A percentile compares a stretch with the other conserved stretches of the same genome.
phyloP scores from a whole-genome alignment of 352 stramenopile species.

The Poterioochromonas sp. region DNA sequence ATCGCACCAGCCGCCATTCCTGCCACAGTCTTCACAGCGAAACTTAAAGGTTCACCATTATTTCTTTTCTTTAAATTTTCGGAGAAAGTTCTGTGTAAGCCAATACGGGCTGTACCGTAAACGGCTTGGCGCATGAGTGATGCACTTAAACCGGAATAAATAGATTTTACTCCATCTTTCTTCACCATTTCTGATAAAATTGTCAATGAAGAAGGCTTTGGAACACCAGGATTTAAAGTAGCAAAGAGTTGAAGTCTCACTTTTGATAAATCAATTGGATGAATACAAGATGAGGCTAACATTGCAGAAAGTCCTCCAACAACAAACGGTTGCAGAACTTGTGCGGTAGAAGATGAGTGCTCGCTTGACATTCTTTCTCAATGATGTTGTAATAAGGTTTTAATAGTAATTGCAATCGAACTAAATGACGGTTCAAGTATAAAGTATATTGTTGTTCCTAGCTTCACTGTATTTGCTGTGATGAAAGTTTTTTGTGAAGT shows the following conservation, averaged over 20 bases:
- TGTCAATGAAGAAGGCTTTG: slow-evolving; percentile 52
- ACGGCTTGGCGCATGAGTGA: slow-evolving; percentile 65
- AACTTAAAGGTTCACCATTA: slow-evolving; percentile 57
- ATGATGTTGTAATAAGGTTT: too few species aligned
- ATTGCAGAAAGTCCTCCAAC: slow-evolving; percentile 44
- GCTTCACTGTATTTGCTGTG: too few species aligned
- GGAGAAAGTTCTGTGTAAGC: slow-evolving; percentile 62
- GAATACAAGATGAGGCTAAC: slow-evolving; percentile 59
- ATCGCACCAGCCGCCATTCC: slow-evolving; percentile 70
- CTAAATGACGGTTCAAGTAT: too few species aligned
- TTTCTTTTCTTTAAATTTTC: slow-evolving; percentile 58
- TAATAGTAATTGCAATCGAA: too few species aligned
- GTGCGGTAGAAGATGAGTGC: too few species aligned
- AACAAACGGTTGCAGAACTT: slow-evolving; percentile 49
- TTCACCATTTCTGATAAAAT: slow-evolving; percentile 58
- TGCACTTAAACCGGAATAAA: slow-evolving; percentile 66
- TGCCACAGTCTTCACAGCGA: slow-evolving; percentile 58
- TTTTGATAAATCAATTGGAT: slow-evolving; percentile 71
- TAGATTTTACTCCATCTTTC: slow-evolving; percentile 51
- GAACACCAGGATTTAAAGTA: slow-evolving; percentile 56
- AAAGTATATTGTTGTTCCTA: too few species aligned
- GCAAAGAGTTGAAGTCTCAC: slow-evolving; percentile 66
- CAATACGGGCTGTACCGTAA: slow-evolving; percentile 65
- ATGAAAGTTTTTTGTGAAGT: too few species aligned
- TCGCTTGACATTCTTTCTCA: too few species aligned